These are phyloP conservation scores for Albizia julibrissin DNA, from an alignment of 306 rosid species.

Conservation along the genomic window DNA sequence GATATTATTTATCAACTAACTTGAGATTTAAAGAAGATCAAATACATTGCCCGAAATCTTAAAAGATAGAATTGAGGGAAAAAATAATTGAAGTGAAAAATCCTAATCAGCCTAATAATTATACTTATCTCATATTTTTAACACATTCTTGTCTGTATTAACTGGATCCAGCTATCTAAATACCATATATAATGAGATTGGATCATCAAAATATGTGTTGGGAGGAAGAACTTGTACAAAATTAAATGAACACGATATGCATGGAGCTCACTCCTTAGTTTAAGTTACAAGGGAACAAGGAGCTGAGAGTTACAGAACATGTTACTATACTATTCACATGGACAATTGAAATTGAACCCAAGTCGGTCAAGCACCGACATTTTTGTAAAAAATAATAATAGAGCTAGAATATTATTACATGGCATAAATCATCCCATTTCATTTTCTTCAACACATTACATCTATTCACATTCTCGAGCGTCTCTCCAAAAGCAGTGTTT, in stretches of 20 bases:
- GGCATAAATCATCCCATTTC: neutral
- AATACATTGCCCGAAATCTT: too few species aligned
- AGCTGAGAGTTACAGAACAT: neutral
- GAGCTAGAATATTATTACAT: neutral
- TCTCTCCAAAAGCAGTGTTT: constrained; percentile 5
- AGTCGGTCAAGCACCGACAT: neutral
- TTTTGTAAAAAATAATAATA: neutral
- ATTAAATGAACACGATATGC: too few species aligned
- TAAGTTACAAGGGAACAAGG: neutral
- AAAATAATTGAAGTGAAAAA: too few species aligned
- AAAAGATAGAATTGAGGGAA: too few species aligned
- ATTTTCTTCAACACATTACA: too few species aligned
- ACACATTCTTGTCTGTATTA: too few species aligned
- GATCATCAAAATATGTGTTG: neutral
- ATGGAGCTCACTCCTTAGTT: neutral
- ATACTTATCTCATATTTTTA: neutral
- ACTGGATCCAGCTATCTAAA: neutral
- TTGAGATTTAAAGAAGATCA: too few species aligned
- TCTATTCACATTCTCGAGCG: neutral
- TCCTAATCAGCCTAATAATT: too few species aligned
- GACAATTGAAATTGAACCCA: neutral
- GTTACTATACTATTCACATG: neutral
- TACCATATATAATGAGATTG: neutral
- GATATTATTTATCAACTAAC: too few species aligned
- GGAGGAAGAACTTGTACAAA: too few species aligned